Percentiles rank a stretch among this genome's conserved stretches.
Evolutionary conservation across 495 filamentous ascomycete genomes (phyloP).

Genomic region (Chaetomium cochliodes): DNA sequence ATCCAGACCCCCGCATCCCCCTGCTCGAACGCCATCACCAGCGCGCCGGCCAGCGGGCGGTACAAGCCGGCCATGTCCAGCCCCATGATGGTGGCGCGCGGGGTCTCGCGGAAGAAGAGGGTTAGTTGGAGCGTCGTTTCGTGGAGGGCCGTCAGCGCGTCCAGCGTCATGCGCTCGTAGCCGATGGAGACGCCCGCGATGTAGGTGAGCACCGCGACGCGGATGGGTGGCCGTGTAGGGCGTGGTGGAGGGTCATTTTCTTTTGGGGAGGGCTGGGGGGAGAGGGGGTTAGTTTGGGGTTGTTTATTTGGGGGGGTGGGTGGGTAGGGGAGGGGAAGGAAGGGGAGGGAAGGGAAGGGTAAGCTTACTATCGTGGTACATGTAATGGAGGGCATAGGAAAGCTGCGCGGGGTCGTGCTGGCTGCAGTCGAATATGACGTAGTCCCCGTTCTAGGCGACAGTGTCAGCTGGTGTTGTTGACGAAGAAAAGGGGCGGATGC

Average conservation of each 20-base stretch:
- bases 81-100: background rate
- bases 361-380: slow-evolving; percentile 27
- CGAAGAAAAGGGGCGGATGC: background rate
- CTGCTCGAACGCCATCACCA: slow-evolving; percentile 26
- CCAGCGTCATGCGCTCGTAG: slow-evolving; percentile 15
- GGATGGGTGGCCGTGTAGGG: slow-evolving; percentile 17
- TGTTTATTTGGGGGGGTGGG: background rate
- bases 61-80: slow-evolving; percentile 18
- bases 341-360: background rate
- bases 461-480: background rate
- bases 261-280: background rate
- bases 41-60: slow-evolving; percentile 19
- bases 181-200: slow-evolving; percentile 23
- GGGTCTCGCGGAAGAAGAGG: background rate
- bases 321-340: background rate
- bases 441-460: slow-evolving; percentile 6
- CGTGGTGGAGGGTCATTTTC: background rate
- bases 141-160: slow-evolving; percentile 16
- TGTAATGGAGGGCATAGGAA: slow-evolving; percentile 24
- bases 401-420: slow-evolving; percentile 15
- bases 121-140: slow-evolving; percentile 9
- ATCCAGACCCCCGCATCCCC: background rate
- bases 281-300: background rate
- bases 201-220: slow-evolving; percentile 20
- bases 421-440: slow-evolving; percentile 14